Percentiles rank a stretch among this genome's conserved stretches.
Conservation (phyloP, 441 rosid species). For the Croton laevigatus region DNA sequence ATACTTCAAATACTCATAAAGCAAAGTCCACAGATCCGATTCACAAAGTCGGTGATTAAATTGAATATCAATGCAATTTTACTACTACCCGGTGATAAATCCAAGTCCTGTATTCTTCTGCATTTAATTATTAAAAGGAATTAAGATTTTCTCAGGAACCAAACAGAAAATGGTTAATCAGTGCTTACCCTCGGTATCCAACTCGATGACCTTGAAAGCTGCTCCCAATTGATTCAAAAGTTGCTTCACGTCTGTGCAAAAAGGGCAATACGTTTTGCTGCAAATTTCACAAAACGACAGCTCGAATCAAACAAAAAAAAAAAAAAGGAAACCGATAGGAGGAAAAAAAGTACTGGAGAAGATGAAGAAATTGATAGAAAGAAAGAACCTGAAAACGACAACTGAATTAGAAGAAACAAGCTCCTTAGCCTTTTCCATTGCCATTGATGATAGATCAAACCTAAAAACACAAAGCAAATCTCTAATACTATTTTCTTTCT, state of each 20-base stretch:
- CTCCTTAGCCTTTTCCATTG: constrained; percentile 63
- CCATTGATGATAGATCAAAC: constrained; percentile 34
- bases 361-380: background rate
- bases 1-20: background rate
- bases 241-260: constrained; percentile 61
- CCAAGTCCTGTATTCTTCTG: too few relatives aligned
- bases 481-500: too few relatives aligned
- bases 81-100: too few relatives aligned
- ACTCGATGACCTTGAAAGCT: constrained; percentile 51
- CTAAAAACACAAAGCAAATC: background rate
- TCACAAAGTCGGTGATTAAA: too few relatives aligned
- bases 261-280: constrained; percentile 82
- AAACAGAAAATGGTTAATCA: background rate
- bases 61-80: too few relatives aligned
- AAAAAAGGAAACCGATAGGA: too few relatives aligned
- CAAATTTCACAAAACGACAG: background rate
- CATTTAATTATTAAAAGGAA: too few relatives aligned
- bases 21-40: too few relatives aligned
- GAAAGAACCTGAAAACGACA: constrained; percentile 70
- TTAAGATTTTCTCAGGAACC: background rate
- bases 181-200: constrained; percentile 62
- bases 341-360: background rate
- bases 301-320: background rate
- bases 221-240: constrained; percentile 59
- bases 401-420: constrained; percentile 51